Evolutionary conservation across 2,329 filamentous ascomycete genomes (phyloP), one percentile per base, ranked within the genome.

Genomic region (Cladosporium sphaerospermum): DNA sequence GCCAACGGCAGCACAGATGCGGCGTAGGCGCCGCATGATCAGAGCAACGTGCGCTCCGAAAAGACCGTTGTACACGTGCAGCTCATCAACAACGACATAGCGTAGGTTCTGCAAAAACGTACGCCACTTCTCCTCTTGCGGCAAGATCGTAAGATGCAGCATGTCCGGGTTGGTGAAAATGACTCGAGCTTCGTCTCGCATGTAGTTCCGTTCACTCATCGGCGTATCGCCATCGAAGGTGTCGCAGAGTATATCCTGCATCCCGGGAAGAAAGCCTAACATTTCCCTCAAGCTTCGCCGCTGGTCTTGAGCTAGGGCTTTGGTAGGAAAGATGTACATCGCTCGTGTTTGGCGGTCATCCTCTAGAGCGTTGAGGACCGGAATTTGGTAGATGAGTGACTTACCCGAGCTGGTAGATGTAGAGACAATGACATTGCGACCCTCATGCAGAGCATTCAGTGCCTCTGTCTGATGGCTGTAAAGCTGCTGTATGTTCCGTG

Each of bases 101-200:
- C 85, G 88, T 11, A 99, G 73, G 59, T 96, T 90, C 67, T 89
- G 82, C n/a, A 99, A 69, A 61, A 96, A 97, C 0, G 80, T 82
- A 44, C 91, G 80, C 93, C 93, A 99, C 31, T 81, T 80, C 57
- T 89, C 86, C 71, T 99, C 93, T 64, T 96, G 88, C 0, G 93
- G 92, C 3, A 99, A 71, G 23, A 99, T 95, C 0, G 89, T 95
- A 33, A 96, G 82, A 61, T 99, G 93, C 34, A 99, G 78, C 91
- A 97, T 99, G 64, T 99, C 93, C 0, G 93, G 93, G 62, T 99
- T 99, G 0, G 93, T 99, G 64, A 99, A 96, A 47, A 99, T 92
- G 57, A 97, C 89, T 19, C 89, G 81, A 0, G 87, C 93, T 69
- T 95, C 84, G 37, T 97, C 91, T 5, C 92, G 82, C 57, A 99